phyloP scores from a whole-genome alignment of 1,139 yeast species.

The Yarrowia galli region DNA sequence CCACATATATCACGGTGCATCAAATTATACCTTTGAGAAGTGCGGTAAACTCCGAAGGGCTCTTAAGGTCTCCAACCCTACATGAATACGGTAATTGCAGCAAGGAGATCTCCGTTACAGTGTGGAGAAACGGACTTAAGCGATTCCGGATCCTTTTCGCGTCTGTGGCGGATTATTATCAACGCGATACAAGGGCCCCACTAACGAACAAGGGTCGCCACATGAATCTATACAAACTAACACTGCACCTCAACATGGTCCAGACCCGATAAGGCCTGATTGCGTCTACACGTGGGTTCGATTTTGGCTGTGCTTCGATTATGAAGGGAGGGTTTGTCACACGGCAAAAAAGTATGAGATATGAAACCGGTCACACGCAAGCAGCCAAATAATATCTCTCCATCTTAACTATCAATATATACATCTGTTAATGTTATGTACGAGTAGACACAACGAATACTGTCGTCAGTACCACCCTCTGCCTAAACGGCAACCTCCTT shows the following conservation, averaged over 20 bases:
- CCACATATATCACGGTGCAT: not conserved
- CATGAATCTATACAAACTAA: no score
- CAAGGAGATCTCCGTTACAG: not conserved
- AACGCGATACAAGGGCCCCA: not conserved
- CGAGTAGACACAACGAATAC: not conserved
- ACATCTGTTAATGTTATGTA: not conserved
- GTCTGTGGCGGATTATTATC: no score
- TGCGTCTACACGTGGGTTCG: constrained; percentile 17
- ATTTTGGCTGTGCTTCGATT: not conserved
- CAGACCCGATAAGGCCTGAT: constrained; percentile 13
- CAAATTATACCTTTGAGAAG: not conserved
- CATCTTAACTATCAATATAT: not conserved
- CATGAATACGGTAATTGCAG: not conserved
- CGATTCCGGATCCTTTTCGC: not conserved
- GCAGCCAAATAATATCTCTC: not conserved
- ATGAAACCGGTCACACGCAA: no score
- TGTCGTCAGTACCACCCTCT: no score
- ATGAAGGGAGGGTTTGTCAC: no score
- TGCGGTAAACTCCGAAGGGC: not conserved
- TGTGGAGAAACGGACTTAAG: not conserved
- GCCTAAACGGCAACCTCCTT: not conserved
- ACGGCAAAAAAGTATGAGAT: no score
- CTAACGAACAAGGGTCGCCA: not conserved
- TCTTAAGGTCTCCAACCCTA: not conserved
- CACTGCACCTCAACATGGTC: not conserved